phyloP scores from a whole-genome alignment of 2,329 filamentous ascomycete species.

The Beauveria brongniartii region DNA sequence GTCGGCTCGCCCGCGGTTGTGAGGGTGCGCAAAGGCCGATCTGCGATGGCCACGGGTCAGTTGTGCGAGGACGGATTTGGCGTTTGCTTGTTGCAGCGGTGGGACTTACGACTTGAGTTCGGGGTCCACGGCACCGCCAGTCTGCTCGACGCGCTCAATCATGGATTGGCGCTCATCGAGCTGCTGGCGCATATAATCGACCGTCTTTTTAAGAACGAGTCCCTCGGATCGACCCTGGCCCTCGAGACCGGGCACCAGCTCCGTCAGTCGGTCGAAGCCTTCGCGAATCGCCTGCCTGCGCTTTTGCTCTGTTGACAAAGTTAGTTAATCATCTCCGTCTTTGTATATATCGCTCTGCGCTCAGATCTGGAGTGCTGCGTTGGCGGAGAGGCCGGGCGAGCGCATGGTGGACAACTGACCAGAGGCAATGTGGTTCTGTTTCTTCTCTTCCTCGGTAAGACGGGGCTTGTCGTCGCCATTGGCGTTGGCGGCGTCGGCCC shows the following conservation, averaged over 20 bases:
- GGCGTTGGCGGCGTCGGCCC: constrained; percentile 18
- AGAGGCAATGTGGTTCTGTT: constrained; percentile 47
- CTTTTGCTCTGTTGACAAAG: constrained; percentile 31
- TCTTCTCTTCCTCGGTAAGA: constrained; percentile 46
- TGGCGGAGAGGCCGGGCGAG: not conserved
- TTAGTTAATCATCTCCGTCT: not conserved
- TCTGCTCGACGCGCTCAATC: constrained; percentile 49
- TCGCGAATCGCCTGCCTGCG: constrained; percentile 61
- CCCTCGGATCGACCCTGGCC: constrained; percentile 82
- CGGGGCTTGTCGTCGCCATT: constrained; percentile 39
- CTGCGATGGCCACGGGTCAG: not conserved
- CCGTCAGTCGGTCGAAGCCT: constrained; percentile 73
- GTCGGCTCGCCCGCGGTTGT: constrained; percentile 8
- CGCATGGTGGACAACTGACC: constrained; percentile 26
- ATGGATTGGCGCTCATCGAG: constrained; percentile 50
- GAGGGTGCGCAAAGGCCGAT: constrained; percentile 2
- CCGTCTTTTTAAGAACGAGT: constrained; percentile 65
- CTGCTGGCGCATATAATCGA: constrained; percentile 56
- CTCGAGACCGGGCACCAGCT: constrained; percentile 71
- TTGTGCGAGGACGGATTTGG: not conserved
- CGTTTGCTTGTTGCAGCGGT: not conserved
- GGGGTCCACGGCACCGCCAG: constrained; percentile 48
- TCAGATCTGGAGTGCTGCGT: not conserved
- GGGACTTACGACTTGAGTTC: constrained; percentile 33
- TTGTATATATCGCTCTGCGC: not conserved